These are phyloP conservation scores for Ogataea pini DNA, from an alignment of 805 yeast species.

Conservation along the genomic window DNA sequence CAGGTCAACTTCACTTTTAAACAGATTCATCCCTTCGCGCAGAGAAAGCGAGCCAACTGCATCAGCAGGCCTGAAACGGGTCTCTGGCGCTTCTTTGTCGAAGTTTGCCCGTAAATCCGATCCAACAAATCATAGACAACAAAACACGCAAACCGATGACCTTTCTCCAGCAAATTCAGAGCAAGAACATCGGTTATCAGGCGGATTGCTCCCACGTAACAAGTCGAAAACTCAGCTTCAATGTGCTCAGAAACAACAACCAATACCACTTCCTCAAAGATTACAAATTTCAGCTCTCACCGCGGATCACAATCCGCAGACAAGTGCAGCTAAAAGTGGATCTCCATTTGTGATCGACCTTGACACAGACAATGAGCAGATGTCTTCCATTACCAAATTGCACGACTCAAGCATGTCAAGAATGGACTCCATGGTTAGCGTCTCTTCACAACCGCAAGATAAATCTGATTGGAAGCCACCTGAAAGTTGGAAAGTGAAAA, in stretches of 20 bases:
- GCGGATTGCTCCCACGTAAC: not conserved
- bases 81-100: conserved; percentile 1
- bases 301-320: not conserved
- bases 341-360: conserved; percentile 27
- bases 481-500: conserved; percentile 61
- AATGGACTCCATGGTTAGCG: conserved; percentile 26
- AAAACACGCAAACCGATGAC: too few species aligned
- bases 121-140: conserved; percentile 7
- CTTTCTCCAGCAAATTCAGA: too few species aligned
- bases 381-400: conserved; percentile 23
- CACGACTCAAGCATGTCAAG: conserved; percentile 24
- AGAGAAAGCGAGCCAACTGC: conserved; percentile 28
- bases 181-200: not conserved
- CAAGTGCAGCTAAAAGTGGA: conserved; percentile 1
- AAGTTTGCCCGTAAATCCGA: conserved; percentile 19
- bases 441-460: conserved; percentile 13
- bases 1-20: conserved; percentile 26
- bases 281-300: conserved; percentile 7
- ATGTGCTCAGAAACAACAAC: conserved; percentile 2
- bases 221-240: conserved; percentile 5
- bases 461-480: conserved; percentile 52
- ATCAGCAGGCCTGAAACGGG: conserved; percentile 3
- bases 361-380: conserved; percentile 26
- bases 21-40: conserved; percentile 29
- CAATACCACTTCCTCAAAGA: conserved; percentile 11